phyloP scores from a whole-genome alignment of 2,329 filamentous ascomycete genomes.

The Simplicillium sp. region DNA sequence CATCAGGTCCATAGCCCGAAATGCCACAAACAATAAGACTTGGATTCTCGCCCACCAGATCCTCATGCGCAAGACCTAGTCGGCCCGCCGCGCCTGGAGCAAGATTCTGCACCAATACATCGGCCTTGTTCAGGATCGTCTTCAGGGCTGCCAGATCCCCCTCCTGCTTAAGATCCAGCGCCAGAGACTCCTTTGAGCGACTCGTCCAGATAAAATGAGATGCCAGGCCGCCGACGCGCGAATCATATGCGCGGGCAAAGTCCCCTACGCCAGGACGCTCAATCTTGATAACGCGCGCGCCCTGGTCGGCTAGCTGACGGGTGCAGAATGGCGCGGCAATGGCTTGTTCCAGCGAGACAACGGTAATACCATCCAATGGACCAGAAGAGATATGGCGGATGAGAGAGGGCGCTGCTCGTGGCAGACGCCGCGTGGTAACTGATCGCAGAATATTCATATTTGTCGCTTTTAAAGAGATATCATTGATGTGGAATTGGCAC shows the following conservation, averaged over 20 bases:
- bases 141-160: slow-evolving; percentile 32
- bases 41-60: slow-evolving; percentile 28
- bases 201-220: slow-evolving; percentile 49
- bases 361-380: slow-evolving; percentile 31
- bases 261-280: slow-evolving; percentile 41
- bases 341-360: slow-evolving; percentile 44
- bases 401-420: too few relatives aligned
- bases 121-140: slow-evolving; percentile 31
- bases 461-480: too few relatives aligned
- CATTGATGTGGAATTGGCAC: too few relatives aligned
- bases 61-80: slow-evolving; percentile 36
- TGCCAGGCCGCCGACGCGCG: slow-evolving; percentile 35
- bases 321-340: slow-evolving; percentile 46
- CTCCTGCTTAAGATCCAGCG: slow-evolving; percentile 35
- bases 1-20: slow-evolving; percentile 40
- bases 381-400: too few relatives aligned
- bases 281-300: slow-evolving; percentile 45
- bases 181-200: slow-evolving; percentile 42
- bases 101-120: slow-evolving; percentile 44
- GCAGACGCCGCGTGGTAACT: too few relatives aligned
- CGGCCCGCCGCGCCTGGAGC: slow-evolving; percentile 37
- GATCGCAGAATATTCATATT: too few relatives aligned
- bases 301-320: slow-evolving; percentile 41
- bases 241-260: slow-evolving; percentile 42
- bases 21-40: slow-evolving; percentile 44